Evolutionary conservation across 2,329 filamentous ascomycete species (phyloP), one percentile per base, ranked within the genome.

Genomic region (Macrophomina tecta): DNA sequence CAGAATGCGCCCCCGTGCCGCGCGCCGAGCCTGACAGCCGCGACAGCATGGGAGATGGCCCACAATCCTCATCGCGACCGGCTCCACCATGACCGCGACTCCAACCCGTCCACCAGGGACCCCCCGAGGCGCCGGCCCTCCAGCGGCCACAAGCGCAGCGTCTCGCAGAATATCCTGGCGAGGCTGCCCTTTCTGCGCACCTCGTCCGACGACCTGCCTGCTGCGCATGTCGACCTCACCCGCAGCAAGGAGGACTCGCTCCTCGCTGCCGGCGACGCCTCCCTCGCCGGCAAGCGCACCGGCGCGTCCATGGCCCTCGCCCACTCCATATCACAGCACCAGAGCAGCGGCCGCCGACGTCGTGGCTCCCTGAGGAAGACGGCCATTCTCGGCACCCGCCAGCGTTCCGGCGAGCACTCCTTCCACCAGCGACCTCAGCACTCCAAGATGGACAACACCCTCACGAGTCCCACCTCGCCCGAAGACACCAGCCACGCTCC

Each of bases 351-450:
- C 38, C 84, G 93, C 65, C 89, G 89, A 72, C 87, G 94, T 68
- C 91, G 91, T 75, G 93, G 93, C 4, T 97, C 94, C 11, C 82
- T 97, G 76, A 87, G 94, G 68, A 97, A 97, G 79, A 92, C 92
- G 11, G 93, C 93, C 32, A 83, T 97, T 58, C 84, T 97, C 18
- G 92, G 92, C 16, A 90, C 91, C 69, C 58, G 67, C 66, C 66
- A 69, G 74, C 70, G 70, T 72, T 74, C 70, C 36, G 34, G 65
- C 46, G 42, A 56, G 69, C 70, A 32, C 38, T 18, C 52, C 32
- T 16, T 38, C 5, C 46, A 40, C 6, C 58, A 62, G 45, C 58
- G 58, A 45, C 30, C 46, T 12, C 45, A 18, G 55, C 65, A 68
- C 48, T 70, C 71, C 23, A 49, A 52, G 32, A 64, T 70, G 56